phyloP scores from a whole-genome alignment of 768 basidiomycete species.

The Kwoniella dejecticola region DNA sequence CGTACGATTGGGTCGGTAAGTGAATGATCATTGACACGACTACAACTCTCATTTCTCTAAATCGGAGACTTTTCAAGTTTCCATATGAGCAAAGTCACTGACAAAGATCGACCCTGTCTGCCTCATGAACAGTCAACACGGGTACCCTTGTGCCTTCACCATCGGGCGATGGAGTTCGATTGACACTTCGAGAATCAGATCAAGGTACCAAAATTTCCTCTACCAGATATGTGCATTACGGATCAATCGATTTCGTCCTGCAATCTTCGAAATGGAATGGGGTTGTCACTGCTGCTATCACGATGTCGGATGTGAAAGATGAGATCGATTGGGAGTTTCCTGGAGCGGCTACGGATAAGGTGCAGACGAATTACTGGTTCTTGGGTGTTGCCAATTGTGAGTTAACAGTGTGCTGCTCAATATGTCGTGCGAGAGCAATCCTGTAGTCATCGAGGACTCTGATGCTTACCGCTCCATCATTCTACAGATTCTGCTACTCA shows the following conservation, averaged over 20 bases:
- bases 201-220: conserved; percentile 75
- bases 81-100: too few species aligned
- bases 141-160: conserved; percentile 29
- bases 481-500: conserved; percentile 34
- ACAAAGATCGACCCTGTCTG: too few species aligned
- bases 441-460: too few species aligned
- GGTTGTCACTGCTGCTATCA: conserved; percentile 70
- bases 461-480: too few species aligned
- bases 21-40: too few species aligned
- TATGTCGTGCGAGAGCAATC: too few species aligned
- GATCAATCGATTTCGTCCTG: conserved; percentile 60
- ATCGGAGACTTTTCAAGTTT: too few species aligned
- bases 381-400: conserved; percentile 45
- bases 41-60: too few species aligned
- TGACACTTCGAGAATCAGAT: conserved; percentile 69
- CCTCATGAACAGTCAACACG: conserved; percentile 18
- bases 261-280: conserved; percentile 76
- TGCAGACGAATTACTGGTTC: conserved; percentile 67
- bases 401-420: neutral
- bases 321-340: conserved; percentile 51
- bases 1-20: conserved; percentile 60
- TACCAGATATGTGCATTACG: conserved; percentile 80
- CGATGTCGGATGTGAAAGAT: conserved; percentile 71
- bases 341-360: conserved; percentile 62
- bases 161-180: conserved; percentile 37